Evolutionary conservation across 2,329 filamentous ascomycete species (phyloP), one percentile per base, ranked within the genome.

Genomic region (Conoideocrella luteorostrata): DNA sequence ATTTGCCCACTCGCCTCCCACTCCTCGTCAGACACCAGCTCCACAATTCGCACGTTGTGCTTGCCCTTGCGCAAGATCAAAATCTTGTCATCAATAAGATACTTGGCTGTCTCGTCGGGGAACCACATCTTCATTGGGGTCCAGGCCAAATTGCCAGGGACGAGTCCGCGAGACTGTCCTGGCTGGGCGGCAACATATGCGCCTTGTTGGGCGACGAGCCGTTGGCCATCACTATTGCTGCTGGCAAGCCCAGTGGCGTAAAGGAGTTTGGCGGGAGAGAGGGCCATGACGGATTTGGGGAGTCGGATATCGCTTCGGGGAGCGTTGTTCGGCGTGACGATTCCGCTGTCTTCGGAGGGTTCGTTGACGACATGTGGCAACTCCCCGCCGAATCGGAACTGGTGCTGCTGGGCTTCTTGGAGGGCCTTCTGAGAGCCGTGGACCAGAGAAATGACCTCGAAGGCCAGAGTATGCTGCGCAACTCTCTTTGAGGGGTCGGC

Each of bases 381-480:
- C 44, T 60, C 51, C 11, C 59, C 56, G 20, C 64, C 62, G 52
- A 78, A 79, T 46, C 78, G 61, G 39, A 68, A 62, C 39, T 59
- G 60, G 56, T 84, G 80, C 49, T 72, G 67, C 23, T 63, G 46
- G 46, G 81, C 78, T 6, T 87, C 82, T 18, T 75, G 68, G 12
- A 76, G 60, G 0, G 90, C 88, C 48, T 76, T 75, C 7, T 74
- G 56, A 0, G 69, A 60, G 12, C 90, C 88, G 58, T 97, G 89
- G 1, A 89, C 77, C 2, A 98, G 73, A 39, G 83, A 76, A 1
- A 94, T 71, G 18, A 97, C 84, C 59, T 98, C 90, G 40, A 72
- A 78, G 1, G 93, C 93, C 3, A 98, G 77, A 1, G 75, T 68
- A 58, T 95, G 90, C 55, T 98, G 91, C 3, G 91, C 89, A 44